Evolutionary conservation across 2,329 filamentous ascomycete species (phyloP), one percentile per base, ranked within the genome.

Genomic region (Mycocentrospora acerina): DNA sequence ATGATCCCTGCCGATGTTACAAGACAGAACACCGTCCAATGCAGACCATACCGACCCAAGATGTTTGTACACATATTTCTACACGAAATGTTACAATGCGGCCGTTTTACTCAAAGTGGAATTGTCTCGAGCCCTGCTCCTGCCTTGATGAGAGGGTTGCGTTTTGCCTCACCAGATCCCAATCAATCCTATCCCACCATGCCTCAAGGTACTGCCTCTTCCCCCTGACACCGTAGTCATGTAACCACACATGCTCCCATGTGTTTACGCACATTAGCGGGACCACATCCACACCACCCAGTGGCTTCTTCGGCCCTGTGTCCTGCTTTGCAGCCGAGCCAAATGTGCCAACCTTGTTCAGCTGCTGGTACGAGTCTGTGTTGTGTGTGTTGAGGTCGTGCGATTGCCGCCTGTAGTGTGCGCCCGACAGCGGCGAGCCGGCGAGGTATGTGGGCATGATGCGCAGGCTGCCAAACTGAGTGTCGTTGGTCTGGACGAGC

Each of bases 181-280:
- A 98, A 70, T 98, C 82, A 53, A 98, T 84, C 36, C 74, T 75
- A 34, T 88, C 71, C 93, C 93, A 98, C 91, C 91, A 97, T 28
- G 77, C 76, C 63, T 86, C 79, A 36, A 90, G 75, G 67, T 81
- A 98, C 35, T 74, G 70, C 36, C 76, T 74, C 81, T 96, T 98
- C 33, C 88, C 89, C 29, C 74, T 76, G 39, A 83, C 67, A 4
- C 85, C 85, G 68, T 87, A 96, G 67, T 97, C 90, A 38, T 80
- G 79, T 66, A 97, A 72, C 81, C 87, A 98, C 7, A 86, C 84
- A 70, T 97, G 93, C 74, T 97, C 85, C 93, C 93, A 98, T 4
- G 90, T 95, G 71, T 90, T 97, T 43, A 97, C 79, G 65, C 91
- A 96, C 56, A 98, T 73, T 44, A 97, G 75, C 10, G 91, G 90